Evolutionary conservation across 805 yeast species (phyloP), one percentile per base, ranked within the genome.

Genomic region (Yamadazyma insecticola): DNA sequence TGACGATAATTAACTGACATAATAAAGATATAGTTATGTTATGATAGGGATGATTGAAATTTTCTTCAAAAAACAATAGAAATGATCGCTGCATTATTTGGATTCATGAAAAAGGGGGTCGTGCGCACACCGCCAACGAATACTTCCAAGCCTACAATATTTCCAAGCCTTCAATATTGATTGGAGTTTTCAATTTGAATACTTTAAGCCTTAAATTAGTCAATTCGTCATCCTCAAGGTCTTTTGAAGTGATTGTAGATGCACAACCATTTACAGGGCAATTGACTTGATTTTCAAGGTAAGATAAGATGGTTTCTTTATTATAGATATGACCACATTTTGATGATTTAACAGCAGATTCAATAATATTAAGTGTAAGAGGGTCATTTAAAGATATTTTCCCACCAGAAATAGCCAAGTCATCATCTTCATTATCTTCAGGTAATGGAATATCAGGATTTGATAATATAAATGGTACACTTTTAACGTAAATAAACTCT

Each of bases 351-450:
- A 73, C 61, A 0, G 94, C 92, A 3, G 55, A 56, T 14, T 52
- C 60, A 51, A 73, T 80, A 25, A 60, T 51, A 31, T 67, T 60
- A 36, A 71, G 48, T 0, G 88, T 74, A 10, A 83, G 62, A 0
- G 90, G 90, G 49, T 89, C 87, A 16, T 63, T 68, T 35, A 84
- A 49, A 28, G 78, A 76, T n/a, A 84, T 60, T 22, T 59, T 72
- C 22, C 92, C 92, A 34, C 92, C 94, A 7, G 74, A 76, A 5
- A 83, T 70, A 24, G 68, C 73, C 19, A 83, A 27, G 14, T 80
- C 90, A 14, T 78, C 85, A 10, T 66, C 77, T 1, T 45, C 51
- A 2, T 50, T 56, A 5, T 54, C 64, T 11, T 63, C 70, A 0
- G 86, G 85, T 13, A 82, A 45, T 5, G 84, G 79, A 17, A 73